Evolutionary conservation across 768 basidiomycete genomes (phyloP).

Genomic region (Leccinum variicolor): DNA sequence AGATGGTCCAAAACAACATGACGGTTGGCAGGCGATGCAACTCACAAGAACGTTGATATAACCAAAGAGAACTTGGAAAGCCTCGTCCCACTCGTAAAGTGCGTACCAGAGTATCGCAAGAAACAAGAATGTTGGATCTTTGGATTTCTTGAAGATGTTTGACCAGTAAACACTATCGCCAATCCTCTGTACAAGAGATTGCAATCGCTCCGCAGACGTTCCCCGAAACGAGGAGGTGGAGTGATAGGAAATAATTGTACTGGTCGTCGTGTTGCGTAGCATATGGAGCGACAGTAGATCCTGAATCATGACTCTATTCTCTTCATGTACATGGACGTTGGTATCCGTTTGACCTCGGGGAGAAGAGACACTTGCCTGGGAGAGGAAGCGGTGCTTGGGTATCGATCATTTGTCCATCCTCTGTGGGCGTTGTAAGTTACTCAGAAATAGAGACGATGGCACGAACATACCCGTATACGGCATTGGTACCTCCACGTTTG

Average conservation of each 20-base stretch:
- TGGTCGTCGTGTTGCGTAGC: constrained; percentile 31
- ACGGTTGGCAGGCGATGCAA: not conserved
- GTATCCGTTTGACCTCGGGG: not conserved
- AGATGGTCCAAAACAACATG: not conserved
- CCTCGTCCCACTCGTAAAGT: constrained; percentile 61
- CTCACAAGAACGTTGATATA: constrained; percentile 50
- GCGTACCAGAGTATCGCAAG: constrained; percentile 54
- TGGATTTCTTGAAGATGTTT: constrained; percentile 25
- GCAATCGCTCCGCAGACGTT: constrained; percentile 27
- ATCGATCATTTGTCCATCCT: constrained; percentile 24
- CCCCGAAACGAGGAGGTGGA: constrained; percentile 10
- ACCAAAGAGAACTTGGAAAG: constrained; percentile 45
- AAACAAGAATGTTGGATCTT: constrained; percentile 32
- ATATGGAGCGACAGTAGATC: constrained; percentile 39
- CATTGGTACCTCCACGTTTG: not conserved
- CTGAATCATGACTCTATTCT: constrained; percentile 21
- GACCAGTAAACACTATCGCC: constrained; percentile 36
- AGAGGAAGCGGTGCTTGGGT: constrained; percentile 30
- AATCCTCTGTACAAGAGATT: constrained; percentile 24
- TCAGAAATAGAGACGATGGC: not conserved
- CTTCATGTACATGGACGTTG: constrained; percentile 3
- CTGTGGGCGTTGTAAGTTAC: constrained; percentile 3
- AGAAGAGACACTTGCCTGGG: constrained; percentile 6
- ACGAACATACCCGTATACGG: constrained; percentile 12
- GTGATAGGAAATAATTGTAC: constrained; percentile 36